These are phyloP conservation scores for Cornus suecica DNA, from an alignment of 148 eudicot species.

Conservation along the genomic window DNA sequence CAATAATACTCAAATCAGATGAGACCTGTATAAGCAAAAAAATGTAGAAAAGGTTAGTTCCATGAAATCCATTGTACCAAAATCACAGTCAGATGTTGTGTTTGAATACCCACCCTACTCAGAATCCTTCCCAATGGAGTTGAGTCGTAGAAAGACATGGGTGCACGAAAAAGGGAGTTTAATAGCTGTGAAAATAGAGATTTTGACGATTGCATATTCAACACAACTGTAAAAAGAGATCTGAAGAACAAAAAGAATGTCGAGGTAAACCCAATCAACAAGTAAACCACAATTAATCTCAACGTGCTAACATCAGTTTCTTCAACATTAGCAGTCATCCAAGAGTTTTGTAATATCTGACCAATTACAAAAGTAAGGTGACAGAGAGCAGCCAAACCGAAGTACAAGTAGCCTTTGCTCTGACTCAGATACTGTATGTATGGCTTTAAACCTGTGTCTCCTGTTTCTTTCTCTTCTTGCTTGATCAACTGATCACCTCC, in stretches of 20 bases:
- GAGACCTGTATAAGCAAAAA: conserved; percentile 44
- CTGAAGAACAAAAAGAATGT: conserved; percentile 40
- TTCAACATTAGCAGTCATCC: conserved; percentile 81
- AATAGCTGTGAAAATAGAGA: conserved; percentile 55
- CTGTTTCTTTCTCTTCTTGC: conserved; percentile 70
- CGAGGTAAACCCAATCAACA: conserved; percentile 48
- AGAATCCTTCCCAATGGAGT: conserved; percentile 80
- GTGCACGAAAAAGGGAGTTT: conserved; percentile 67
- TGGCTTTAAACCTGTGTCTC: conserved; percentile 67
- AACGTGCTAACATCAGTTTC: conserved; percentile 42
- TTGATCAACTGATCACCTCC: conserved; percentile 56
- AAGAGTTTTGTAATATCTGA: conserved; percentile 60
- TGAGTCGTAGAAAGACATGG: conserved; percentile 80
- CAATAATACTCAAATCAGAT: conserved; percentile 68
- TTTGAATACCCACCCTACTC: conserved; percentile 47
- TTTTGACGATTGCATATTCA: conserved; percentile 60
- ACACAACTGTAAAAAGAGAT: conserved; percentile 37
- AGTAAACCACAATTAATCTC: conserved; percentile 57
- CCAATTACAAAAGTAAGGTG: conserved; percentile 41
- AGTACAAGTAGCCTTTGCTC: conserved; percentile 48
- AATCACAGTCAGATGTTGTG: conserved; percentile 1
- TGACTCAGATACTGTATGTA: conserved; percentile 55
- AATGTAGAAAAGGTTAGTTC: not conserved
- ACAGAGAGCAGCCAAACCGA: conserved; percentile 34
- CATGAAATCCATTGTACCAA: not conserved